Base-by-base conservation (phyloP, 176 grass and related monocot genomes). In the Dactylis glomerata region DNA sequence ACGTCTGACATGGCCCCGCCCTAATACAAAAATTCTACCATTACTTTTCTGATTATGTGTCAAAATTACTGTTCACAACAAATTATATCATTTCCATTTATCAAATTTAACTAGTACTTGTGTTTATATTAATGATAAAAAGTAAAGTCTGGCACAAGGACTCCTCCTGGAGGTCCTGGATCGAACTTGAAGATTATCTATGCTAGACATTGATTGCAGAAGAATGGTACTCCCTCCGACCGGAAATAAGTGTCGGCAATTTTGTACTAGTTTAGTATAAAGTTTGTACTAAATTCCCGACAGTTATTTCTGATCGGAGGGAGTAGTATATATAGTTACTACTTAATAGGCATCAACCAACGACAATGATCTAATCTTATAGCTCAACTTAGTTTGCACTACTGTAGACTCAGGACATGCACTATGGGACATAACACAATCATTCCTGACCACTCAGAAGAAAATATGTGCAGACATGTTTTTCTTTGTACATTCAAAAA, bases 321-420 rank as follows among this genome's bases (percentile, higher is more conserved):
- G 0, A 55, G n/a, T n/a, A n/a, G n/a, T n/a, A n/a, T n/a, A n/a
- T n/a, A n/a, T n/a, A n/a, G n/a, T 1, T 31, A 19, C 42, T 75
- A 52, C 40, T 49, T 33, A 36, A 27, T 67, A 55, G 77, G 72
- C 14, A 17, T 63, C 44, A 87, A 82, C 26, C 85, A 76, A 68
- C 14, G 42, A 42, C 24, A 62, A 9, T 33, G 23, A 83, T 71
- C 44, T 65, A 82, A 52, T 68, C 50, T 49, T 16, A 58, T 68
- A 57, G 10, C 68, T 76, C 49, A 71, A 72, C 56, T 80, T 40
- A 82, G 28, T 68, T 68, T 68, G 70, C 20, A 82, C 26, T 47
- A 19, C 0, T 8, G 19, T 22, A 13, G 11, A 78, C 12, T 71
- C 32, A 10, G 23, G 67, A 45, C 52, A 57, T 36, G 38, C 23